These are phyloP conservation scores for Hygrocybe coccinea DNA, from an alignment of 768 basidiomycete genomes.

Conservation along the genomic window DNA sequence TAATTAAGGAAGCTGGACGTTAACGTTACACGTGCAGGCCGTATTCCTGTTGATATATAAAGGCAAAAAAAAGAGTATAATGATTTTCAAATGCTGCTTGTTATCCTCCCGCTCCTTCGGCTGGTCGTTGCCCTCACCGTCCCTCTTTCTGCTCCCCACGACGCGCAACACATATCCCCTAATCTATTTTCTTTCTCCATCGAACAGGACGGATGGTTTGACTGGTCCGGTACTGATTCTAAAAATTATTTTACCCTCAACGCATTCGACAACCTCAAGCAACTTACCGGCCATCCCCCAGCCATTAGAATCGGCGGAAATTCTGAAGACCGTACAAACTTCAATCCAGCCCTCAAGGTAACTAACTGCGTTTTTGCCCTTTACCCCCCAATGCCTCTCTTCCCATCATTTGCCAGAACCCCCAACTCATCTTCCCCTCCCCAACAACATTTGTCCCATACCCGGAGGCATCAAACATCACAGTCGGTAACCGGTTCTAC, in stretches of 20 bases:
- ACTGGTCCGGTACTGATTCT: conserved; percentile 54
- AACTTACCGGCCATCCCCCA: conserved; percentile 48
- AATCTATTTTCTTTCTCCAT: conserved; percentile 61
- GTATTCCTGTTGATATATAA: background rate
- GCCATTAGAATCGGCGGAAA: conserved; percentile 59
- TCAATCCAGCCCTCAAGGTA: conserved; percentile 45
- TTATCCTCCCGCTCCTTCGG: background rate
- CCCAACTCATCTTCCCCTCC: conserved; percentile 47
- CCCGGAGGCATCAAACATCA: conserved; percentile 60
- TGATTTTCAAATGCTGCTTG: too few relatives aligned
- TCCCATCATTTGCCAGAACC: conserved; percentile 30
- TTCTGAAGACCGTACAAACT: conserved; percentile 55
- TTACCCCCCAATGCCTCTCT: background rate
- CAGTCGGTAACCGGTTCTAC: conserved; percentile 56
- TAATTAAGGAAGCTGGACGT: too few relatives aligned
- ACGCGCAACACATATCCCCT: conserved; percentile 36
- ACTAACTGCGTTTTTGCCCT: conserved; percentile 16
- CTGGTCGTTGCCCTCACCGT: conserved; percentile 26
- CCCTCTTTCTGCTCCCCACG: conserved; percentile 33
- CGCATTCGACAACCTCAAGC: conserved; percentile 51
- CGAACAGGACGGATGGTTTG: conserved; percentile 66
- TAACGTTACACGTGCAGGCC: too few relatives aligned
- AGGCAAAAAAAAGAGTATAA: background rate
- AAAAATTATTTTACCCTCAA: conserved; percentile 59
- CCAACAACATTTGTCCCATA: conserved; percentile 50